Evolutionary conservation across 2,329 filamentous ascomycete genomes (phyloP), one percentile per base, ranked within the genome.

Genomic region (Diaporthe amygdali): DNA sequence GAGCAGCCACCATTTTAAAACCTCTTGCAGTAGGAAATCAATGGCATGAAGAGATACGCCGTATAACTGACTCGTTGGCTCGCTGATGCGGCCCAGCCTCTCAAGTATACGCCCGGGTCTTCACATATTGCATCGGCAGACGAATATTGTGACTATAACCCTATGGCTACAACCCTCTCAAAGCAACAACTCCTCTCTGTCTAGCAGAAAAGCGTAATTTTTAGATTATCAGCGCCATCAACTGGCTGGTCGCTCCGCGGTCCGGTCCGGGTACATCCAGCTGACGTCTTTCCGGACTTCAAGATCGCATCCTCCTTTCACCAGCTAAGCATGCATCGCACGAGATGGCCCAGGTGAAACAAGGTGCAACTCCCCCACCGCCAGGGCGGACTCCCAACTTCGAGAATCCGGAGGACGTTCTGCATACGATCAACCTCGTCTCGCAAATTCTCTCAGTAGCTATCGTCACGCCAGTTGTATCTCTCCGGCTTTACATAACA

Each of bases 371-470:
- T 64, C 68, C 68, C 52, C 49, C 68, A 20, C 68, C 68, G 34
- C 68, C 68, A 44, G 68, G 68, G 20, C 32, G 32, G 25, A 30
- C 34, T 15, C 68, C 68, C 12, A 46, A 69, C 9, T 46, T 69
- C 34, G 68, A 51, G 12, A 15, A 64, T 30, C 68, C 68, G 17
- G 55, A 69, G 51, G 68, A 69, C n/a, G 68, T 69, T 15, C 34
- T 69, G 32, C 56, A 69, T 54, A 69, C 68, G 20, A 64, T 69
- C 55, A 69, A 69, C 27, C 46, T 69, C 22, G 55, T 69, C 56
- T 69, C 68, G 10, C 68, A 69, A 25, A 51, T 64, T 30, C 56
- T 69, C 25, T 30, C 68, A 44, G 34, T 69, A 14, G 37, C 46
- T 17, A 49, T 34, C 34, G 59, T 69, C 15, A 64, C 68, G 15